Evolutionary conservation across 495 filamentous ascomycete species (phyloP).

Genomic region (Evernia prunastri): DNA sequence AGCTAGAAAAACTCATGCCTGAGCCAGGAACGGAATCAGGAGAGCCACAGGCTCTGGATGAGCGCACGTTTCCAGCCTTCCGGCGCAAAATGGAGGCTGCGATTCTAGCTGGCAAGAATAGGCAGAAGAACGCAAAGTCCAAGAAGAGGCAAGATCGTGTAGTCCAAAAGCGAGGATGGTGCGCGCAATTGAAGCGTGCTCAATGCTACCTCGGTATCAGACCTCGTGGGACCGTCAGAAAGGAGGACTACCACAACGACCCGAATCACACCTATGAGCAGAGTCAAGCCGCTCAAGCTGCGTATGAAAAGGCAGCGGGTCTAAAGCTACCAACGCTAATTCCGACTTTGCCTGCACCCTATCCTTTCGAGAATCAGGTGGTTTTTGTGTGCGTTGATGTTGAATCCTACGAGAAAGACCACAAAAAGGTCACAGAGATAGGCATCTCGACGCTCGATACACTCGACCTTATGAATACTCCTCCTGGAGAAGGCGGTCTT

Average conservation of each 20-base stretch:
- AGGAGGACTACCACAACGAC: conserved; percentile 20
- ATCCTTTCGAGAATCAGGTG: conserved; percentile 46
- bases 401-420: conserved; percentile 61
- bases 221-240: conserved; percentile 21
- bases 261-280: conserved; percentile 28
- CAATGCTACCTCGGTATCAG: conserved; percentile 67
- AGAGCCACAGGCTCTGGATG: conserved; percentile 22
- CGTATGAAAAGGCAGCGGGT: conserved; percentile 19
- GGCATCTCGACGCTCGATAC: conserved; percentile 82
- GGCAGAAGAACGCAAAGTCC: conserved; percentile 40
- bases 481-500: conserved; percentile 52
- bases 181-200: conserved; percentile 48
- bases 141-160: conserved; percentile 47
- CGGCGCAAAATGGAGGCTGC: conserved; percentile 42
- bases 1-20: conserved; percentile 35
- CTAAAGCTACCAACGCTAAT: conserved; percentile 32
- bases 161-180: conserved; percentile 42
- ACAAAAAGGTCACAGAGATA: conserved; percentile 67
- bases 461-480: conserved; percentile 40
- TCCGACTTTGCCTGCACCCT: conserved; percentile 34
- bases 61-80: conserved; percentile 40
- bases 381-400: conserved; percentile 76
- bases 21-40: conserved; percentile 7
- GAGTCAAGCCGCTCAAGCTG: conserved; percentile 21
- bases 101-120: conserved; percentile 38